Conservation (phyloP, 495 filamentous ascomycete species). For the Xylaria intraflava region DNA sequence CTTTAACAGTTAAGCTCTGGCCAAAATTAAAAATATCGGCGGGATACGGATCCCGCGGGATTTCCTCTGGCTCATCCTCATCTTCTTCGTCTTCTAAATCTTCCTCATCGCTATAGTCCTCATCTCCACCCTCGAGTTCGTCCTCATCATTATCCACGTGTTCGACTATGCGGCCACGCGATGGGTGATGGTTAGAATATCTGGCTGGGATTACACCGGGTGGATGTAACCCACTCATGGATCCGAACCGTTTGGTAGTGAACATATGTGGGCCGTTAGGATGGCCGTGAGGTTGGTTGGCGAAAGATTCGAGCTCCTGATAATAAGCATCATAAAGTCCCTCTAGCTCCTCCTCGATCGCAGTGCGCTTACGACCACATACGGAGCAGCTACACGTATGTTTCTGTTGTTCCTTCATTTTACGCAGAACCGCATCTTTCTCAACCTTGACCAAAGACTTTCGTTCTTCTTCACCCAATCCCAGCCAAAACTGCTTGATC, state of each 20-base stretch:
- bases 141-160: conserved; percentile 57
- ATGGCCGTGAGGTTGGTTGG: conserved; percentile 72
- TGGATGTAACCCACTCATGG: conserved; percentile 45
- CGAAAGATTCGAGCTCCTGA: conserved; percentile 94
- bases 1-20: conserved; percentile 93
- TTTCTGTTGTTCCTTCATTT: conserved; percentile 99
- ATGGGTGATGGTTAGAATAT: conserved; percentile 45
- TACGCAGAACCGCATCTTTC: conserved; percentile 94
- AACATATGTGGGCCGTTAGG: conserved; percentile 55
- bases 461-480: conserved; percentile 88
- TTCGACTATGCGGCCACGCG: conserved; percentile 49
- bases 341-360: conserved; percentile 97
- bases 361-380: conserved; percentile 91
- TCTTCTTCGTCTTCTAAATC: conserved; percentile 60
- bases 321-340: conserved; percentile 99
- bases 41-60: conserved; percentile 58
- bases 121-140: conserved; percentile 58
- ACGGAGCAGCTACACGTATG: conserved; percentile 98
- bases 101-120: conserved; percentile 47
- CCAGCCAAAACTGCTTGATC: conserved; percentile 98
- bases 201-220: conserved; percentile 39
- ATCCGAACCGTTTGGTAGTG: conserved; percentile 52
- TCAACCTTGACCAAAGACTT: conserved; percentile 94
- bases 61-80: conserved; percentile 50
- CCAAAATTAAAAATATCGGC: conserved; percentile 95